A percentile compares a stretch with the other conserved stretches of the same genome.
Evolutionary conservation across 805 yeast species (phyloP).

Genomic region (Kregervanrija fluxuum): DNA sequence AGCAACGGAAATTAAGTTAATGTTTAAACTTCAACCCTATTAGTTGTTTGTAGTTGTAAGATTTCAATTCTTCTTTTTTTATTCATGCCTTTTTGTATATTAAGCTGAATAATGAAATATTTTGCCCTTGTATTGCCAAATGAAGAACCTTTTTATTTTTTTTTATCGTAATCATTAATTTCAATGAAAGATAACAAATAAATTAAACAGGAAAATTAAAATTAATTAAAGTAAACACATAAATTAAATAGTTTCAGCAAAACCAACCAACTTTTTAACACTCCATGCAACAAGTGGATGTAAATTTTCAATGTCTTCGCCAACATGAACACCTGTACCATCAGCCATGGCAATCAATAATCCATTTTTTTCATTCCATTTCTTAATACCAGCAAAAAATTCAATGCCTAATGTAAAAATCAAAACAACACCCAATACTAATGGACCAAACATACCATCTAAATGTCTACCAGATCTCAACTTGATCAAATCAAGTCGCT

Average conservation of each 20-base stretch:
- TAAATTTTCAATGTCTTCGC: conserved; percentile 15
- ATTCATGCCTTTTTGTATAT: too few relatives aligned
- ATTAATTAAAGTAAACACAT: neutral
- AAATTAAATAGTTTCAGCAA: conserved; percentile 17
- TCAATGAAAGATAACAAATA: neutral
- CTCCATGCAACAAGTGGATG: conserved; percentile 22
- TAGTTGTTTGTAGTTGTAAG: too few relatives aligned
- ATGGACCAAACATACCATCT: conserved; percentile 87
- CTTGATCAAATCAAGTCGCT: conserved; percentile 64
- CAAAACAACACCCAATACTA: conserved; percentile 67
- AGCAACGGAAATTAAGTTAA: neutral
- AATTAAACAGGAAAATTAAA: neutral
- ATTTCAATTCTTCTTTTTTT: too few relatives aligned
- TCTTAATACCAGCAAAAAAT: conserved; percentile 58
- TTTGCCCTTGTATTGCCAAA: too few relatives aligned
- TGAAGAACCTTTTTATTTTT: neutral
- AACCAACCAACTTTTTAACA: conserved; percentile 18
- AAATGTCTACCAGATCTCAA: conserved; percentile 81
- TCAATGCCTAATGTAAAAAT: conserved; percentile 60
- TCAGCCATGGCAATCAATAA: conserved; percentile 8
- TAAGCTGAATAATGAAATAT: too few relatives aligned
- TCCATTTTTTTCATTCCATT: conserved; percentile 19
- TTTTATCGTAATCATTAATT: neutral
- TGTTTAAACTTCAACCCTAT: too few relatives aligned
- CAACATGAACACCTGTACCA: conserved; percentile 2